These are phyloP conservation scores for Filobasidium floriforme DNA, from an alignment of 768 basidiomycete genomes.

Conservation along the genomic window DNA sequence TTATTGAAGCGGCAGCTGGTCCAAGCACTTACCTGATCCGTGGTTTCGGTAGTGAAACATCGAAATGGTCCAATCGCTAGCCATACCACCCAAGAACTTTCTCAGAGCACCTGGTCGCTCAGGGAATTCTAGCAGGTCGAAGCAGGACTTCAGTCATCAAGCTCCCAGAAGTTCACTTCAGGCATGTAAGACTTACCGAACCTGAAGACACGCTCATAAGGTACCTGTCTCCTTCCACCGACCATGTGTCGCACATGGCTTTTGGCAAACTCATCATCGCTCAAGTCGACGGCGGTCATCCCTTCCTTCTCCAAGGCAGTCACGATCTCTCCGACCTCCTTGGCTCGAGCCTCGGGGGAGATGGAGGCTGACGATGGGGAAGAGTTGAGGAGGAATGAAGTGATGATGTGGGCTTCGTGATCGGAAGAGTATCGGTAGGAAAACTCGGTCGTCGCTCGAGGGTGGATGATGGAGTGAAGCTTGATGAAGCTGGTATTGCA, in stretches of 20 bases:
- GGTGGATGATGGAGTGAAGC: conserved; percentile 78
- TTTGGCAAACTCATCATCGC: conserved; percentile 91
- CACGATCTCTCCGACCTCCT: conserved; percentile 53
- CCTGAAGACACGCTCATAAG: conserved; percentile 79
- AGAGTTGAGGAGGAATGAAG: conserved; percentile 74
- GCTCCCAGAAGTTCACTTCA: neutral
- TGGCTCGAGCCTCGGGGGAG: conserved; percentile 42
- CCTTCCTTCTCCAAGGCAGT: conserved; percentile 56
- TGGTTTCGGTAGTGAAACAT: conserved; percentile 98
- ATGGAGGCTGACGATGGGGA: conserved; percentile 48
- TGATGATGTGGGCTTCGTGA: conserved; percentile 71
- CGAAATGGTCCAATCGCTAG: conserved; percentile 84
- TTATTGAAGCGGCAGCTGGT: neutral
- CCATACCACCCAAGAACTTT: conserved; percentile 77
- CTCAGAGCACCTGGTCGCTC: conserved; percentile 86
- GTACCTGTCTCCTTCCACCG: conserved; percentile 69
- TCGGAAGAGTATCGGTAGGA: conserved; percentile 73
- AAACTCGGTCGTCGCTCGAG: conserved; percentile 90
- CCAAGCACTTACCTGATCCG: conserved; percentile 65
- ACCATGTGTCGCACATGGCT: conserved; percentile 91
- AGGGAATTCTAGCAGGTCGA: conserved; percentile 68
- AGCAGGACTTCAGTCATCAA: neutral
- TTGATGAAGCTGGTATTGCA: conserved; percentile 62
- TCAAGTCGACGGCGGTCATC: conserved; percentile 82
- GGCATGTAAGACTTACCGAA: conserved; percentile 61